Evolutionary conservation across 108 stramenopile species (phyloP), one percentile per base, ranked within the genome.

Genomic region (Cyclotella cryptica): DNA sequence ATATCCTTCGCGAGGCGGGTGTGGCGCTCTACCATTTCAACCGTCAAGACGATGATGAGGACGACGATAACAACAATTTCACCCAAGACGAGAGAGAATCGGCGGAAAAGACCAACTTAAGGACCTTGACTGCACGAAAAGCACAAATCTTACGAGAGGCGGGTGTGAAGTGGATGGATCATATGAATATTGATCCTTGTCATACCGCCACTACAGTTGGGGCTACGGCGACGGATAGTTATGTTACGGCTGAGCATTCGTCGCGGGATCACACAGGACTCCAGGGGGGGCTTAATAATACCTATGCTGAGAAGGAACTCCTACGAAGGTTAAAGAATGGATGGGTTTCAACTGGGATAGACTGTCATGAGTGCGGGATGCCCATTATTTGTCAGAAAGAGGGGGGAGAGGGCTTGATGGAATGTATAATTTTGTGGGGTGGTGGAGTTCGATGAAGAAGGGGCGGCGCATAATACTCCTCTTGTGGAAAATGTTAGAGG

Each of bases 241-340:
- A n/a, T n/a, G n/a, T n/a, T n/a, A n/a, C n/a, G n/a, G n/a, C n/a
- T n/a, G n/a, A n/a, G n/a, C n/a, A n/a, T n/a, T n/a, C n/a, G n/a
- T n/a, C 29, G 3, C 53, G 43, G 28, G 13, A 49, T 19, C 47
- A 74, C 29, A 10, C 11, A 1, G 26, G 22, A 22, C 26, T 14
- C 27, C 29, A 61, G 26, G 46, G 60, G 17, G 58, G 58, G 17
- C 40, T 70, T 12, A 77, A 64, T 54, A 66, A 67, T 57, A 70
- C 62, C 17, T 77, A 77, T 47, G 77, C 77, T 17, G 77, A 77
- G n/a, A n/a, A n/a, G n/a, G n/a, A n/a, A n/a, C n/a, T n/a, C n/a
- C n/a, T n/a, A n/a, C n/a, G n/a, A n/a, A n/a, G n/a, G n/a, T n/a
- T n/a, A n/a, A n/a, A n/a, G n/a, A n/a, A n/a, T n/a, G n/a, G n/a